Percentiles rank a stretch among this genome's conserved stretches.
Conservation (phyloP, 371 early-diverging fungal species). For the Mortierella sp. region DNA sequence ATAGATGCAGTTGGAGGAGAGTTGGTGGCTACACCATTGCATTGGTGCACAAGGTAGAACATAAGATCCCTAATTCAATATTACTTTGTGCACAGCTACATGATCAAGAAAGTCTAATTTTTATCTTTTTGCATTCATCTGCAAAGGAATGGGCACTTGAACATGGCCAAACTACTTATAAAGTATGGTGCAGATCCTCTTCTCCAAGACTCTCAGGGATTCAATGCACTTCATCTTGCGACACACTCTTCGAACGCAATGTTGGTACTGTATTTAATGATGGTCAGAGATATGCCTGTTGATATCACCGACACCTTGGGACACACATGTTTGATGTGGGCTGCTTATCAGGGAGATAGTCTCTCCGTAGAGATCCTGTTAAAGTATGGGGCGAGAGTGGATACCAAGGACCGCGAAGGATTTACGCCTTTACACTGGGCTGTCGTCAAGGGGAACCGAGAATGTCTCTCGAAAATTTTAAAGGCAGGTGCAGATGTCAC, state of each 20-base stretch:
- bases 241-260: conserved; percentile 89
- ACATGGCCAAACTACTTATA: conserved; percentile 79
- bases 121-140: not conserved
- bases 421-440: conserved; percentile 81
- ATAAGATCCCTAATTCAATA: not conserved
- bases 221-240: conserved; percentile 91
- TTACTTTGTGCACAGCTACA: not conserved
- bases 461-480: conserved; percentile 69
- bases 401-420: conserved; percentile 77
- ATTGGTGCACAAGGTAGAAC: conserved; percentile 85
- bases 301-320: conserved; percentile 82
- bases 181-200: conserved; percentile 84
- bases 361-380: conserved; percentile 77
- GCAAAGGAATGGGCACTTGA: conserved; percentile 77
- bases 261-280: conserved; percentile 78
- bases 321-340: conserved; percentile 96
- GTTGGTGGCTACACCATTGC: conserved; percentile 86
- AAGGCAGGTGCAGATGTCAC: conserved; percentile 74
- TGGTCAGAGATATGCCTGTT: conserved; percentile 77
- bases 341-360: conserved; percentile 88
- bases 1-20: conserved; percentile 85
- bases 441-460: conserved; percentile 74
- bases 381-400: conserved; percentile 75
- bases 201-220: conserved; percentile 87
- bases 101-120: not conserved